A percentile compares a stretch with the other conserved stretches of the same genome.
phyloP scores from a whole-genome alignment of 225 moss, liverwort and hornwort species.

The Bryum argenteum region DNA sequence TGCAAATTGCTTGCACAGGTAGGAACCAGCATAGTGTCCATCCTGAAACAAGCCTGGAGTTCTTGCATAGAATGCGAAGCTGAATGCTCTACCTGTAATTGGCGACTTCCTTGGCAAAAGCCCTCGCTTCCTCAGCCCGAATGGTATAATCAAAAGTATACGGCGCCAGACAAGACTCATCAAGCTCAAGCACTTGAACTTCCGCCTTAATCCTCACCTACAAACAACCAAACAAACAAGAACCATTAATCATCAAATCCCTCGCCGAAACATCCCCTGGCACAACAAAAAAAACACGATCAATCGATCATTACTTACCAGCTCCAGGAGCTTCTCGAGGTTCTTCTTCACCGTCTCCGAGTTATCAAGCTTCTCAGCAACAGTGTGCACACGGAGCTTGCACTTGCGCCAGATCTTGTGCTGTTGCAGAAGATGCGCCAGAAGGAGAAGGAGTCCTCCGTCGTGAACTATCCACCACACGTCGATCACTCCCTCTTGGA shows the following conservation, averaged over 20 bases:
- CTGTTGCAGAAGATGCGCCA: slow-evolving; percentile 83
- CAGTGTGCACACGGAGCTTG: slow-evolving; percentile 77
- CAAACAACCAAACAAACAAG: slow-evolving; percentile 13
- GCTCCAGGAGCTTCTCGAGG: slow-evolving; percentile 65
- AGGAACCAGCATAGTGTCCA: too few species aligned
- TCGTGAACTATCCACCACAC: slow-evolving; percentile 99
- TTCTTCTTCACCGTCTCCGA: slow-evolving; percentile 67
- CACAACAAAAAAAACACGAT: too few species aligned
- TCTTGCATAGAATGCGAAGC: background rate
- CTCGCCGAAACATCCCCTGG: background rate
- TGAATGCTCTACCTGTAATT: slow-evolving; percentile 48
- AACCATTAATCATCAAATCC: background rate
- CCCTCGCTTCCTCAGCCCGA: slow-evolving; percentile 67
- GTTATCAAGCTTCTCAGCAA: slow-evolving; percentile 78
- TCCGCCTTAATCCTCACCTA: slow-evolving; percentile 74
- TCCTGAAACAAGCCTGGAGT: too few species aligned
- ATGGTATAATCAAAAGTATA: slow-evolving; percentile 79
- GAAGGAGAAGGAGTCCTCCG: slow-evolving; percentile 85
- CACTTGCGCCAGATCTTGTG: slow-evolving; percentile 94
- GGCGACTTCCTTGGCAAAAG: slow-evolving; percentile 77
- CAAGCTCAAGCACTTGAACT: slow-evolving; percentile 81
- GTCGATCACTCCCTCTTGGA: slow-evolving; percentile 87
- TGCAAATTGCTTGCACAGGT: too few species aligned
- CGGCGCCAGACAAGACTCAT: slow-evolving; percentile 76
- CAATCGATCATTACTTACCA: slow-evolving; percentile 32